phyloP scores from a whole-genome alignment of 2,329 filamentous ascomycete species.

The Seiridium unicorne region DNA sequence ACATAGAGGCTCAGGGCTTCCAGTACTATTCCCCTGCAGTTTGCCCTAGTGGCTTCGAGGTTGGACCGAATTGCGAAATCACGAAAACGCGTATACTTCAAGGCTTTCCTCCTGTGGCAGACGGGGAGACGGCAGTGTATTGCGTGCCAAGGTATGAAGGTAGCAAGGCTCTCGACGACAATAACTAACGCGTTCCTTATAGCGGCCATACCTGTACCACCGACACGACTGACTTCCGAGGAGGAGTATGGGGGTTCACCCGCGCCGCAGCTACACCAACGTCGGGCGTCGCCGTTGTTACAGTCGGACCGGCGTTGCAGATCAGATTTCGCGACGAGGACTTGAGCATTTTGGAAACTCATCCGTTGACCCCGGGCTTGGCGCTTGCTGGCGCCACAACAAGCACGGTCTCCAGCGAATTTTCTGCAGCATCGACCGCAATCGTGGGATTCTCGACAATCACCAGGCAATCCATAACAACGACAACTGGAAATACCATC shows the following conservation, averaged over 20 bases:
- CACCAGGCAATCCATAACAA: neutral
- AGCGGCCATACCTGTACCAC: slow-evolving; percentile 37
- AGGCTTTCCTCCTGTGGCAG: slow-evolving; percentile 26
- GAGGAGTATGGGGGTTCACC: slow-evolving; percentile 35
- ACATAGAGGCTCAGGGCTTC: slow-evolving; percentile 33
- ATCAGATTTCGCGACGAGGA: slow-evolving; percentile 36
- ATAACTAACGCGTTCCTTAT: neutral
- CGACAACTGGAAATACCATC: neutral
- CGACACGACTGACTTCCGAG: slow-evolving; percentile 37
- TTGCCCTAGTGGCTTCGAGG: slow-evolving; percentile 34
- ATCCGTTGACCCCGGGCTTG: slow-evolving; percentile 33
- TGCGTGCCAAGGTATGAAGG: slow-evolving; percentile 28
- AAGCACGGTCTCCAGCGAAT: neutral
- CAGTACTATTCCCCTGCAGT: slow-evolving; percentile 39
- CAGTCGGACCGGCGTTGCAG: slow-evolving; percentile 35
- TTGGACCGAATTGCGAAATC: slow-evolving; percentile 28
- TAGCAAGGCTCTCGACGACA: neutral
- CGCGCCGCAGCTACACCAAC: slow-evolving; percentile 15
- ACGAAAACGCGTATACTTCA: slow-evolving; percentile 23
- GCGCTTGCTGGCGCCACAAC: slow-evolving; percentile 12
- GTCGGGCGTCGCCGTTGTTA: slow-evolving; percentile 16
- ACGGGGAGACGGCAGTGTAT: slow-evolving; percentile 29
- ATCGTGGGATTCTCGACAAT: neutral
- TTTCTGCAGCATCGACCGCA: neutral
- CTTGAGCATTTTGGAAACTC: slow-evolving; percentile 31